A percentile compares a stretch with the other conserved stretches of the same genome.
Conservation (phyloP, 2,329 filamentous ascomycete genomes). For the Aspergillus amoenus region DNA sequence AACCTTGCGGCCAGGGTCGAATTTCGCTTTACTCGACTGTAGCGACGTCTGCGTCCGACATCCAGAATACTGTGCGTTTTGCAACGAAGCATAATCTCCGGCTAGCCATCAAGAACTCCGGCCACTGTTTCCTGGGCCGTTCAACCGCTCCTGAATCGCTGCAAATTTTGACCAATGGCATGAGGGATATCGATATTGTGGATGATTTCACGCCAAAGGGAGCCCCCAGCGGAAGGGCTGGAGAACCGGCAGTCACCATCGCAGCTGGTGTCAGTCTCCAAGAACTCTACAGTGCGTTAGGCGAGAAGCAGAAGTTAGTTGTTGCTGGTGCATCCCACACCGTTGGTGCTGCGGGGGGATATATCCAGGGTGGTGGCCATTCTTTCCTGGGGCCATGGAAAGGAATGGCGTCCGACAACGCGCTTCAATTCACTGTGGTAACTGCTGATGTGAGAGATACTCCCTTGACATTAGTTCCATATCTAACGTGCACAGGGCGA, state of each 20-base stretch:
- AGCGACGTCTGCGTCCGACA: slow-evolving; percentile 30
- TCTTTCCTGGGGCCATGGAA: slow-evolving; percentile 40
- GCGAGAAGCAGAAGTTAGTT: slow-evolving; percentile 42
- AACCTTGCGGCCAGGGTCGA: slow-evolving; percentile 35
- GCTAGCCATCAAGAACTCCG: slow-evolving; percentile 15
- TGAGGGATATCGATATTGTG: slow-evolving; percentile 9
- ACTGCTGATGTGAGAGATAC: slow-evolving; percentile 5
- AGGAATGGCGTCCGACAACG: slow-evolving; percentile 24
- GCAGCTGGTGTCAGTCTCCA: slow-evolving; percentile 53
- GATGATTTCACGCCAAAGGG: slow-evolving; percentile 11
- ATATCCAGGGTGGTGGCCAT: slow-evolving; percentile 59
- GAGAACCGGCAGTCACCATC: slow-evolving; percentile 45
- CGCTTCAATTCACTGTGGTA: slow-evolving; percentile 28
- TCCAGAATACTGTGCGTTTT: slow-evolving; percentile 41
- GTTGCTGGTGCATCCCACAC: slow-evolving; percentile 38
- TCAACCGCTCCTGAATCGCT: slow-evolving; percentile 33
- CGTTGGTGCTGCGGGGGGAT: slow-evolving; percentile 59
- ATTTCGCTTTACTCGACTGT: slow-evolving; percentile 39
- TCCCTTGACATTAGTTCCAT: not conserved
- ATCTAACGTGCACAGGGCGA: slow-evolving; percentile 11
- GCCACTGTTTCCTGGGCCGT: slow-evolving; percentile 18
- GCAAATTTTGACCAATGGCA: slow-evolving; percentile 26
- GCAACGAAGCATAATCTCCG: slow-evolving; percentile 24
- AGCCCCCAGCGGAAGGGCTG: slow-evolving; percentile 18
- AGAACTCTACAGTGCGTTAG: slow-evolving; percentile 48